phyloP scores from a whole-genome alignment of 805 yeast genomes.

The Ogataea dorogensis region DNA sequence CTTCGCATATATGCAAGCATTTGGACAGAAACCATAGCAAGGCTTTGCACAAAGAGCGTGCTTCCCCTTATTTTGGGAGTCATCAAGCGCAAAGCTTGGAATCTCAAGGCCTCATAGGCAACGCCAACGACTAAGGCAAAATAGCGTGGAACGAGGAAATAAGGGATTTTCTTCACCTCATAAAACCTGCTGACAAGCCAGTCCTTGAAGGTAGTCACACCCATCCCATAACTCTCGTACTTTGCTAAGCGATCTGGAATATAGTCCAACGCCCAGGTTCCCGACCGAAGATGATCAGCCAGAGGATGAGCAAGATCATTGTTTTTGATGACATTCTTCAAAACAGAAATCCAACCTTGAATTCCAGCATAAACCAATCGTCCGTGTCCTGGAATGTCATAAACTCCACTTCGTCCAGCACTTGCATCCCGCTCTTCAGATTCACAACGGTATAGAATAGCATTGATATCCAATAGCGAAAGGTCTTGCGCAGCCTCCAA shows the following conservation, averaged over 20 bases:
- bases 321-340: conserved; percentile 56
- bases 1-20: conserved; percentile 74
- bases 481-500: conserved; percentile 64
- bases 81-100: conserved; percentile 59
- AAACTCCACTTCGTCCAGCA: conserved; percentile 68
- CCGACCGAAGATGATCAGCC: conserved; percentile 75
- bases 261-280: conserved; percentile 88
- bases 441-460: conserved; percentile 72
- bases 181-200: conserved; percentile 72
- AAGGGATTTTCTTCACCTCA: conserved; percentile 66
- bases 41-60: conserved; percentile 72
- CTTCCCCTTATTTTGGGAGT: conserved; percentile 53
- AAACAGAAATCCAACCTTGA: conserved; percentile 83
- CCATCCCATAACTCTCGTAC: conserved; percentile 44
- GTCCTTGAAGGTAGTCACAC: conserved; percentile 52
- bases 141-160: conserved; percentile 80
- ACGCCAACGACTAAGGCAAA: conserved; percentile 80
- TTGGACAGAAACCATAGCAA: conserved; percentile 81
- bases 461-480: conserved; percentile 68
- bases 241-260: conserved; percentile 59
- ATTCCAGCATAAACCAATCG: conserved; percentile 81
- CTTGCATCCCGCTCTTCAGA: conserved; percentile 85
- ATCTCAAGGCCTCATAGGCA: conserved; percentile 79
- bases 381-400: conserved; percentile 73
- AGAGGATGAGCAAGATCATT: conserved; percentile 85